Conservation (phyloP, 768 basidiomycete species). For the Lactarius hengduanensis region DNA sequence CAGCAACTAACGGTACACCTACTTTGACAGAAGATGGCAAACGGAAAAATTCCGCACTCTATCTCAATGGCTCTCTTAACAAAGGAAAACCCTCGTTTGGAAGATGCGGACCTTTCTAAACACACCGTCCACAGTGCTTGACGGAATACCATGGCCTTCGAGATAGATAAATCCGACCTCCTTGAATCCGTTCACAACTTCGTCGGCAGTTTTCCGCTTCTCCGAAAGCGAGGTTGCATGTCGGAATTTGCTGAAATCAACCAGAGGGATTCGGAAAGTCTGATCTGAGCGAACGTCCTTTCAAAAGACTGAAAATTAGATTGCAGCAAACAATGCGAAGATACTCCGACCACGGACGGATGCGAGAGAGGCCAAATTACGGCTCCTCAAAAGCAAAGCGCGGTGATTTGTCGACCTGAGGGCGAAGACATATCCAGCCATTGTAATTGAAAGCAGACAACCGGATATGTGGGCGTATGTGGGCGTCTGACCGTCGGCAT, state of each 20-base stretch:
- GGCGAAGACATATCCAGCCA: conserved; percentile 1
- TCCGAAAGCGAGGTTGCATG: conserved; percentile 49
- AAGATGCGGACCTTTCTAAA: conserved; percentile 57
- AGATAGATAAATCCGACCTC: conserved; percentile 82
- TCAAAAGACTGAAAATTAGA: not conserved
- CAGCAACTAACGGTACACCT: not conserved
- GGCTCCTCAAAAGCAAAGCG: not conserved
- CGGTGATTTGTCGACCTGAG: conserved; percentile 12
- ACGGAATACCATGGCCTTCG: conserved; percentile 65
- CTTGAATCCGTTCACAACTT: conserved; percentile 76
- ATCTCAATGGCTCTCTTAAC: not conserved
- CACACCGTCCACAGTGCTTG: conserved; percentile 52
- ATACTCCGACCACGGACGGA: conserved; percentile 8
- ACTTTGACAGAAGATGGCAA: conserved; percentile 65
- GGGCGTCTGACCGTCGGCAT: not conserved
- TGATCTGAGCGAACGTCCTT: conserved; percentile 40
- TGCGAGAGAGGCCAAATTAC: conserved; percentile 7
- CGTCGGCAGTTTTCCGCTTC: conserved; percentile 60
- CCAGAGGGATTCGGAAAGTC: conserved; percentile 57
- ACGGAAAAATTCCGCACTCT: conserved; percentile 78
- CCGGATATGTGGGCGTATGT: not conserved
- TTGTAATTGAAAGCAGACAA: not conserved
- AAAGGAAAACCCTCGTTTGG: not conserved
- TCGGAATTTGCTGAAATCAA: conserved; percentile 73
- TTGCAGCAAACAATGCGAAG: not conserved